Conservation (phyloP, 2,329 filamentous ascomycete genomes). For the Microsporum audouinii region DNA sequence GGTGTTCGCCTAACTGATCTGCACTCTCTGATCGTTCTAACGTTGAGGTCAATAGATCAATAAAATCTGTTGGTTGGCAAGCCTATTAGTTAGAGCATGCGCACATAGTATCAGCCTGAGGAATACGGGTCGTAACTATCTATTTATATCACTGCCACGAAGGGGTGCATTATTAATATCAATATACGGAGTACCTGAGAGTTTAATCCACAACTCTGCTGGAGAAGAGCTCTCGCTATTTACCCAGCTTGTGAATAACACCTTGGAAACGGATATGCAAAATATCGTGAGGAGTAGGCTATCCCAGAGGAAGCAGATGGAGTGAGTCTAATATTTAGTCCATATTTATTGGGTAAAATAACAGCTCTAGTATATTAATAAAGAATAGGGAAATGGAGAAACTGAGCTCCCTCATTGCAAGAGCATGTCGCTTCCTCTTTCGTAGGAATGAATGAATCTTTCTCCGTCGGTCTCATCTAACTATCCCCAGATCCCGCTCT, state of each 20-base stretch:
- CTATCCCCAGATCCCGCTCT: too few relatives aligned
- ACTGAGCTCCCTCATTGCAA: too few relatives aligned
- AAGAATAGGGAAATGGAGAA: too few relatives aligned
- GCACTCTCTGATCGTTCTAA: neutral
- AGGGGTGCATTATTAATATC: conserved; percentile 36
- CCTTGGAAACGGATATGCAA: conserved; percentile 30
- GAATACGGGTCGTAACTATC: neutral
- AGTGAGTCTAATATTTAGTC: too few relatives aligned
- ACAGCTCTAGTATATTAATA: too few relatives aligned
- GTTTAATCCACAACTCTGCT: conserved; percentile 37
- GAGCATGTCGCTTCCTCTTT: too few relatives aligned
- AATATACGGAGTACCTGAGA: conserved; percentile 37
- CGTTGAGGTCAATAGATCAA: neutral
- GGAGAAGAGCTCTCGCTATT: conserved; percentile 39
- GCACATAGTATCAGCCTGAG: neutral
- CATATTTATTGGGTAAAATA: too few relatives aligned
- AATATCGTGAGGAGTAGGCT: conserved; percentile 33
- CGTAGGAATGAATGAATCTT: too few relatives aligned
- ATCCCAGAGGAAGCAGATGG: too few relatives aligned
- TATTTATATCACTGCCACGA: conserved; percentile 28
- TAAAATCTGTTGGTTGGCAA: neutral
- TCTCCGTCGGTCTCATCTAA: too few relatives aligned
- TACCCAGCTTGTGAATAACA: conserved; percentile 43
- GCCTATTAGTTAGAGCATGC: neutral
- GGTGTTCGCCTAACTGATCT: neutral